phyloP scores from a whole-genome alignment of 2,329 filamentous ascomycete genomes.

The Xylariomycetidae sp. region DNA sequence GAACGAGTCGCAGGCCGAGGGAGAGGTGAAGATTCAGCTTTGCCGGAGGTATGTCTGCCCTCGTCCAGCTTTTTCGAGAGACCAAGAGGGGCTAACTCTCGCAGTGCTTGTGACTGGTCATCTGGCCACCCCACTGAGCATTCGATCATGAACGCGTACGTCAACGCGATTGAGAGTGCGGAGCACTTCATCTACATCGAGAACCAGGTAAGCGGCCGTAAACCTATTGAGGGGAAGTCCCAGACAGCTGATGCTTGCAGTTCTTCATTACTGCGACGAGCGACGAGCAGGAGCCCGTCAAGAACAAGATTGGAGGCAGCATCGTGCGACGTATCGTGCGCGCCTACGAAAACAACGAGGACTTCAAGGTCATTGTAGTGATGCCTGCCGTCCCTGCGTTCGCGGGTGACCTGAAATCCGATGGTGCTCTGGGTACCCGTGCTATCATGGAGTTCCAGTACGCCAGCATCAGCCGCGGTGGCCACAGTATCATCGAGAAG shows the following conservation, averaged over 20 bases:
- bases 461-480: constrained; percentile 69
- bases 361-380: constrained; percentile 69
- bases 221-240: no score
- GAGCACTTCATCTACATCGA: constrained; percentile 75
- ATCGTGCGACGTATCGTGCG: constrained; percentile 73
- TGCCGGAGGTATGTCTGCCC: constrained; percentile 36
- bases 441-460: constrained; percentile 91
- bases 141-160: constrained; percentile 82
- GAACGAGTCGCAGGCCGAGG: no score
- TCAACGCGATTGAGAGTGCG: constrained; percentile 61
- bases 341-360: constrained; percentile 57
- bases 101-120: constrained; percentile 46
- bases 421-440: constrained; percentile 68
- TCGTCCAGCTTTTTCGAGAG: constrained; percentile 1
- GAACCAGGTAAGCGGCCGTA: constrained; percentile 46
- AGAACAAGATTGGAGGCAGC: constrained; percentile 71
- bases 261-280: constrained; percentile 83
- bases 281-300: constrained; percentile 63
- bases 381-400: constrained; percentile 81
- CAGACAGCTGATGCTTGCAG: constrained; percentile 28
- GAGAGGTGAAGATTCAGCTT: constrained; percentile 38
- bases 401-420: constrained; percentile 68
- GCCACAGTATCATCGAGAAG: constrained; percentile 69
- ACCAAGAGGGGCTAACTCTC: constrained; percentile 2
- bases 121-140: constrained; percentile 52